These are phyloP conservation scores for Aureobasidium uvarum DNA, from an alignment of 2,329 filamentous ascomycete genomes.

Conservation along the genomic window DNA sequence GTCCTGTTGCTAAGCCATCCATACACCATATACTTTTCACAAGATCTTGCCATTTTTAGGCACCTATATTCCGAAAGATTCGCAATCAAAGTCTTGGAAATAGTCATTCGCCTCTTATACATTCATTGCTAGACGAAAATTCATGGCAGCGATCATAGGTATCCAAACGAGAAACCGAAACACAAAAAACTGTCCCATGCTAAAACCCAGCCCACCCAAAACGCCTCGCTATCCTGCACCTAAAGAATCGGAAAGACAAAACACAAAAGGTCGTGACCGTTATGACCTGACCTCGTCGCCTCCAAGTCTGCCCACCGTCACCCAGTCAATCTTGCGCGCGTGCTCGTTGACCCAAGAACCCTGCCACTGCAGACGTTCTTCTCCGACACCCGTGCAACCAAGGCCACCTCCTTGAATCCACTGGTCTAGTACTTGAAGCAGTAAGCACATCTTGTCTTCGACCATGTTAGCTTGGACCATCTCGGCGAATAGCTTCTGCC, in stretches of 20 bases:
- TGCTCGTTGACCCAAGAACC: constrained; percentile 46
- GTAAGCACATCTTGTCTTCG: constrained; percentile 70
- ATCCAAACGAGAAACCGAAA: constrained; percentile 10
- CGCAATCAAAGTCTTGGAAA: not conserved
- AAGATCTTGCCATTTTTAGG: not conserved
- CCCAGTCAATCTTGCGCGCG: constrained; percentile 47
- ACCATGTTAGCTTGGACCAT: constrained; percentile 72
- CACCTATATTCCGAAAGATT: not conserved
- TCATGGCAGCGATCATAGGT: constrained; percentile 13
- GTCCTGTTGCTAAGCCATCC: constrained; percentile 11
- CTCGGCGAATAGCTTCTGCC: constrained; percentile 44
- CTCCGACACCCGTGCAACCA: constrained; percentile 48
- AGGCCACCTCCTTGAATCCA: constrained; percentile 70
- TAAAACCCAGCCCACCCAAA: constrained; percentile 5
- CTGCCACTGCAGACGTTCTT: constrained; percentile 44
- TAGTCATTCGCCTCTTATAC: constrained; percentile 4
- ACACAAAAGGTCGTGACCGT: not conserved
- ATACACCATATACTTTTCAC: not conserved
- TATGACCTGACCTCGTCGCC: constrained; percentile 40
- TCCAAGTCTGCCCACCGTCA: constrained; percentile 50
- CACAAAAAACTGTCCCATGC: not conserved
- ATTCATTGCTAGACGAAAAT: constrained; percentile 6
- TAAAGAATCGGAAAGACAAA: constrained; percentile 9
- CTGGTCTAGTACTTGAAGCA: constrained; percentile 65
- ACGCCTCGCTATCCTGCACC: constrained; percentile 24